These are phyloP conservation scores for Acer negundo DNA, from an alignment of 345 rosid genomes.

Conservation along the genomic window DNA sequence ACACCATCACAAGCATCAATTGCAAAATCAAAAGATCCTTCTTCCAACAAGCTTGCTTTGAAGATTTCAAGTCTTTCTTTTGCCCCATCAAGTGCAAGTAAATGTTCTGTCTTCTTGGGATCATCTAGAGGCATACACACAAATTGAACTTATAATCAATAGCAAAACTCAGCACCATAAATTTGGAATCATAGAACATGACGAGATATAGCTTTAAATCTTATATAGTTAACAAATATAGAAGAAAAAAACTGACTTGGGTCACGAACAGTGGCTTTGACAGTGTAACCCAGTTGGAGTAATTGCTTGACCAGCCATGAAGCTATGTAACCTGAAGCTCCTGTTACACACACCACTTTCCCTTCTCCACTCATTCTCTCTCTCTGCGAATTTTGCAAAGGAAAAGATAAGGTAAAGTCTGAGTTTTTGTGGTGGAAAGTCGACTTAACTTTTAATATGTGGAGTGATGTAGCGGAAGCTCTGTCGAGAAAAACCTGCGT, in stretches of 20 bases:
- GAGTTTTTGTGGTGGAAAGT: too few species aligned
- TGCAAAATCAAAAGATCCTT: constrained; percentile 35
- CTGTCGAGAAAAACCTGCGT: too few species aligned
- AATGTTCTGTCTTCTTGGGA: constrained; percentile 31
- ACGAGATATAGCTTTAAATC: too few species aligned
- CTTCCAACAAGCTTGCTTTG: constrained; percentile 32
- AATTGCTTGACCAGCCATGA: constrained; percentile 46
- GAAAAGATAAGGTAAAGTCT: too few species aligned
- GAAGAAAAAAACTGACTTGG: constrained; percentile 25
- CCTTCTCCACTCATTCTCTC: constrained; percentile 19
- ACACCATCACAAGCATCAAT: constrained; percentile 35
- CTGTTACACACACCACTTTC: constrained; percentile 40
- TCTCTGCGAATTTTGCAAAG: neutral
- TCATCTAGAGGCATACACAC: constrained; percentile 29
- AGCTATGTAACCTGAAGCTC: constrained; percentile 50
- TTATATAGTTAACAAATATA: too few species aligned
- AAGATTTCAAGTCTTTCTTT: constrained; percentile 37
- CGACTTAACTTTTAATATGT: too few species aligned
- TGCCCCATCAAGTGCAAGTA: constrained; percentile 42
- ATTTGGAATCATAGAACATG: too few species aligned
- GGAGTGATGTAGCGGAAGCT: too few species aligned
- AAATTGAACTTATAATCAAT: too few species aligned
- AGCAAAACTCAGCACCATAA: neutral
- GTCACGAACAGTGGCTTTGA: constrained; percentile 46
- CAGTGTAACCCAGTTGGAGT: constrained; percentile 46